Conservation (phyloP, 495 filamentous ascomycete species). For the Aspergillus campestris region DNA sequence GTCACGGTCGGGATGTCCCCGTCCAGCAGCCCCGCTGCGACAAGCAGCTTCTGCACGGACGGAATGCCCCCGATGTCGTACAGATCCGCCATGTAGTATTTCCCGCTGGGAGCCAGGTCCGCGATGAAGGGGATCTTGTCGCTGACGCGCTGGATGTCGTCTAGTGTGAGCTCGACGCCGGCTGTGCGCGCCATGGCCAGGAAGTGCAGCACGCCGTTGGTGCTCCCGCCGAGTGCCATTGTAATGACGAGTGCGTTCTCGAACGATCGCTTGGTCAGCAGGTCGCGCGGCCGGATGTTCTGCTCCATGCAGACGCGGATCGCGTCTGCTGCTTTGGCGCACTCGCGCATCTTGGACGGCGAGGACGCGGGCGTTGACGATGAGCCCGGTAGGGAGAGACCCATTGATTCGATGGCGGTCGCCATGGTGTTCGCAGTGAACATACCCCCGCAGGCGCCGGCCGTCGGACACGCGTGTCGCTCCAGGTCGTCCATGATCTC, state of each 20-base stretch:
- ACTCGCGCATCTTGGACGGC: slow-evolving; percentile 88
- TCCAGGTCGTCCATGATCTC: slow-evolving; percentile 86
- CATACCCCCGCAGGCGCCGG: slow-evolving; percentile 93
- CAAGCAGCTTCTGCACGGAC: slow-evolving; percentile 83
- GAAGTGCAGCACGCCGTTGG: slow-evolving; percentile 90
- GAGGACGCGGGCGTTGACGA: slow-evolving; percentile 82
- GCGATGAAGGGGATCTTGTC: slow-evolving; percentile 90
- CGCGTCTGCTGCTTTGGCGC: slow-evolving; percentile 73
- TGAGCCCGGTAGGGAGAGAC: slow-evolving; percentile 79
- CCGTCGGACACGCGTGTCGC: slow-evolving; percentile 76
- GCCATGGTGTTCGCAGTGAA: slow-evolving; percentile 99
- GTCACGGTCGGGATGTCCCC: slow-evolving; percentile 86
- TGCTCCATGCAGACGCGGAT: slow-evolving; percentile 82
- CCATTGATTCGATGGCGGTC: slow-evolving; percentile 93
- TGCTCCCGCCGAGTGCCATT: slow-evolving; percentile 85
- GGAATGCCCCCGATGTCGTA: slow-evolving; percentile 89
- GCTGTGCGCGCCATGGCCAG: slow-evolving; percentile 92
- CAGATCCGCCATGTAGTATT: slow-evolving; percentile 91
- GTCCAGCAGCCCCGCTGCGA: slow-evolving; percentile 73
- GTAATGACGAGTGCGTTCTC: slow-evolving; percentile 91
- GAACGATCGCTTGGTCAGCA: slow-evolving; percentile 78
- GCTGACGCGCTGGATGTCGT: slow-evolving; percentile 82
- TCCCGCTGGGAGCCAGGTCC: slow-evolving; percentile 82
- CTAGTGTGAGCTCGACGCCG: slow-evolving; percentile 70
- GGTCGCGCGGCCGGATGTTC: slow-evolving; percentile 75